Evolutionary conservation across 1,284 basidiomycete genomes (phyloP).

Genomic region (Melampsora americana): DNA sequence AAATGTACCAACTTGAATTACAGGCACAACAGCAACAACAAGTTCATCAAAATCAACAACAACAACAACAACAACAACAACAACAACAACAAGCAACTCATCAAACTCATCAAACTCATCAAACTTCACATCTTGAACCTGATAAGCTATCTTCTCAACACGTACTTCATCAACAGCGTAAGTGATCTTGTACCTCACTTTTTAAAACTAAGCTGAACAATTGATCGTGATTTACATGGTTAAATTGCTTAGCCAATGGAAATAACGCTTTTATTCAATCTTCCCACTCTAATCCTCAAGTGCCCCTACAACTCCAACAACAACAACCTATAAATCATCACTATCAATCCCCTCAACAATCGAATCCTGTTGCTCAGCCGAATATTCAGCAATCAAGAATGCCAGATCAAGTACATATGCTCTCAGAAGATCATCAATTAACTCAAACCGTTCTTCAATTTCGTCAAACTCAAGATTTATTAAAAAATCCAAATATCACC

Average conservation of each 20-base stretch:
- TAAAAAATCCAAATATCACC: conserved; percentile 10
- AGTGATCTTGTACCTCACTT: background rate
- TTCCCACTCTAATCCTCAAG: conserved; percentile 12
- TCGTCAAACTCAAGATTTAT: conserved; percentile 26
- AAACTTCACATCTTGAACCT: conserved; percentile 20
- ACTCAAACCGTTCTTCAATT: conserved; percentile 13
- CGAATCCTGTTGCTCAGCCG: background rate
- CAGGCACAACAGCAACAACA: conserved; percentile 33
- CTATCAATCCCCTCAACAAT: conserved; percentile 5
- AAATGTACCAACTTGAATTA: conserved; percentile 41
- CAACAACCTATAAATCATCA: conserved; percentile 15
- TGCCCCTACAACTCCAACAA: conserved; percentile 1
- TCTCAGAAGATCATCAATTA: conserved; percentile 13
- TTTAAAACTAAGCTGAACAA: background rate
- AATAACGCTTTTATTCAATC: conserved; percentile 10
- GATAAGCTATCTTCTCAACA: conserved; percentile 8
- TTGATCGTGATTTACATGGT: background rate
- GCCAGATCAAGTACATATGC: background rate
- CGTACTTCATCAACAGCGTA: conserved; percentile 27
- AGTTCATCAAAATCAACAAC: conserved; percentile 26
- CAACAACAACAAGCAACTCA: conserved; percentile 2
- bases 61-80: conserved; percentile 8
- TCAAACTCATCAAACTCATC: conserved; percentile 23
- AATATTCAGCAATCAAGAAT: background rate
- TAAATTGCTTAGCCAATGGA: conserved; percentile 5